Conservation (phyloP, 768 basidiomycete species). For the Tephrocybe rancida region DNA sequence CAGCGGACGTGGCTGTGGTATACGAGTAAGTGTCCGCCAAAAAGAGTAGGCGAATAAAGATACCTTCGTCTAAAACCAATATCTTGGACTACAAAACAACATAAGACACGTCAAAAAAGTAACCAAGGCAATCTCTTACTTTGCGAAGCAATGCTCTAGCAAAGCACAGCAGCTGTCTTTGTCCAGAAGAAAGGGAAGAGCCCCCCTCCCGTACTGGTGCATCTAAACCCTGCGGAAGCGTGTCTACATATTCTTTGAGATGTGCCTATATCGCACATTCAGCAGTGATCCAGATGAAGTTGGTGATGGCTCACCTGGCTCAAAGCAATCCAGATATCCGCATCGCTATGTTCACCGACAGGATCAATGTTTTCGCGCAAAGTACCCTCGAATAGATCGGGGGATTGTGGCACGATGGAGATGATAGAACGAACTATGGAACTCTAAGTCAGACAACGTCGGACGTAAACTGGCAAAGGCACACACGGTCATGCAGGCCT, state of each 20-base stretch:
- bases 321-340: constrained; percentile 86
- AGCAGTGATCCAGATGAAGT: background rate
- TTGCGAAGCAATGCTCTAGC: constrained; percentile 82
- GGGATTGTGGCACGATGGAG: constrained; percentile 85
- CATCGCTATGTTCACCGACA: constrained; percentile 70
- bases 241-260: constrained; percentile 70
- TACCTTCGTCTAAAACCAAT: constrained; percentile 91
- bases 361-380: constrained; percentile 92
- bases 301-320: constrained; percentile 49
- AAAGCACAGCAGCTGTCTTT: constrained; percentile 88
- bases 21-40: background rate
- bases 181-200: constrained; percentile 80
- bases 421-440: constrained; percentile 70
- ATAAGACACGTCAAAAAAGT: constrained; percentile 4
- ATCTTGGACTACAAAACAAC: constrained; percentile 64
- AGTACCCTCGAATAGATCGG: constrained; percentile 72
- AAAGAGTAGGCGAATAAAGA: background rate
- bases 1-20: constrained; percentile 76
- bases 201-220: constrained; percentile 78
- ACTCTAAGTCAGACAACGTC: background rate
- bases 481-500: constrained; percentile 70
- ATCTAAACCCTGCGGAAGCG: constrained; percentile 68
- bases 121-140: constrained; percentile 31
- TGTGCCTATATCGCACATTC: constrained; percentile 46
- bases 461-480: constrained; percentile 2